Evolutionary conservation across 202 grass and related monocot genomes (phyloP).

Genomic region (Sporobolus alterniflorus): DNA sequence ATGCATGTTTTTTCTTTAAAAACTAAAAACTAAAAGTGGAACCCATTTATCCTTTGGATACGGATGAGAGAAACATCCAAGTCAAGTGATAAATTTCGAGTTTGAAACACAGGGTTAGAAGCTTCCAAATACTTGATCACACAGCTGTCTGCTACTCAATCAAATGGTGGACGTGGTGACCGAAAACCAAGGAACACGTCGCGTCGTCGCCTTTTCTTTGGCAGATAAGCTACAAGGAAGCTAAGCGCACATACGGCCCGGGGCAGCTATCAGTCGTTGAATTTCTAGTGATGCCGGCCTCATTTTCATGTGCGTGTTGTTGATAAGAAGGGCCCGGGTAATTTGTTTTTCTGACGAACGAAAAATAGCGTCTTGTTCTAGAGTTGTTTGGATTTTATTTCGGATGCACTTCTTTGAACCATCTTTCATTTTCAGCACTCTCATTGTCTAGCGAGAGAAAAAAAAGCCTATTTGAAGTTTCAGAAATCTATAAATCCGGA

Average conservation of each 20-base stretch:
- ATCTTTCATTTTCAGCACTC: conserved; percentile 43
- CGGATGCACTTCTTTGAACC: conserved; percentile 21
- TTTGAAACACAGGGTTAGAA: not conserved
- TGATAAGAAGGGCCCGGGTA: conserved; percentile 49
- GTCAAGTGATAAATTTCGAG: conserved; percentile 26
- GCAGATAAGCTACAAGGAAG: conserved; percentile 30
- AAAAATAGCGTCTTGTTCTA: conserved; percentile 38
- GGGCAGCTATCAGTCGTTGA: conserved; percentile 23
- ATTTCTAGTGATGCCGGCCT: conserved; percentile 27
- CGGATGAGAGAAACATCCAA: conserved; percentile 8
- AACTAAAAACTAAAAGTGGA: not conserved
- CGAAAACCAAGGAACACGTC: conserved; percentile 24
- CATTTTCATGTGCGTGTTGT: conserved; percentile 50
- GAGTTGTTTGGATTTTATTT: conserved; percentile 39
- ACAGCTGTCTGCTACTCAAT: conserved; percentile 16
- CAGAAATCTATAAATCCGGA: not conserved
- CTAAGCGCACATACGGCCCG: not conserved
- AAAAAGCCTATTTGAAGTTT: not conserved
- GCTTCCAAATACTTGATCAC: conserved; percentile 31
- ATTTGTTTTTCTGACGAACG: conserved; percentile 24
- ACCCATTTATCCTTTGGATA: not conserved
- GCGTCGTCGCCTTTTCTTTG: not conserved
- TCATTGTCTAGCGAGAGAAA: conserved; percentile 28
- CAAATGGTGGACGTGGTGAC: not conserved
- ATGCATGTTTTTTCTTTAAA: no score